Base-by-base conservation (phyloP, 257 asterid genomes). In the Lantana camara region DNA sequence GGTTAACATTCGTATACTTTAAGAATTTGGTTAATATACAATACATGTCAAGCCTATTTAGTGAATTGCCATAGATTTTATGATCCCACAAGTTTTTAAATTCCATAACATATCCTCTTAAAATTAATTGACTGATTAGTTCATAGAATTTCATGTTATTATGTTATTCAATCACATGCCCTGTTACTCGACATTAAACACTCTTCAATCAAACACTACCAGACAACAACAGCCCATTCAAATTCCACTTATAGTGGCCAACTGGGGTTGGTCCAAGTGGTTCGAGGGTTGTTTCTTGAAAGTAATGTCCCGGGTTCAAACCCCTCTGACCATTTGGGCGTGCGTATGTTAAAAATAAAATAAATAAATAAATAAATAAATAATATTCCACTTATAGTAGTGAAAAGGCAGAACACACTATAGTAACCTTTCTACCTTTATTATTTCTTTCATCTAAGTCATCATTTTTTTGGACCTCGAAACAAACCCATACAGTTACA, bases 41-140 rank as follows among this genome's bases (percentile, higher is more conserved):
- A 42, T 42, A 14, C 22, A 8, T 11, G 52, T 40, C 59, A 46
- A 22, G 73, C 57, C 72, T 10, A 10, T 42, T 42, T 29, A 14
- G 47, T 17, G 44, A 6, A 22, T 45, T 16, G 16, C 44, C 46
- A 61, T 17, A 7, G 46, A 17, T 29, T 29, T 32, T 22, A 47
- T 45, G 55, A 29, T 30, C 1, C 7, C 3, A 0, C 20, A 15
- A 49, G 23, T 52, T 19, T 38, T 38, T 17, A 8, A 6, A n/a
- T n/a, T 22, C 37, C 12, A 29, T 22, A 19, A 16, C 27, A 24
- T 17, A 23, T n/a, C n/a, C 50, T 60, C 50, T 60, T 9, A 19
- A 29, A 27, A 29, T 17, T 59, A 17, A 15, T 0, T 9, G 22
- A 59, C 55, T 13, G 14, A 11, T 47, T 23, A 24, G 17, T 51